A percentile compares a stretch with the other conserved stretches of the same genome.
These are phyloP conservation scores for Gastrolobium bilobum DNA, from an alignment of 306 rosid genomes.

Conservation along the genomic window DNA sequence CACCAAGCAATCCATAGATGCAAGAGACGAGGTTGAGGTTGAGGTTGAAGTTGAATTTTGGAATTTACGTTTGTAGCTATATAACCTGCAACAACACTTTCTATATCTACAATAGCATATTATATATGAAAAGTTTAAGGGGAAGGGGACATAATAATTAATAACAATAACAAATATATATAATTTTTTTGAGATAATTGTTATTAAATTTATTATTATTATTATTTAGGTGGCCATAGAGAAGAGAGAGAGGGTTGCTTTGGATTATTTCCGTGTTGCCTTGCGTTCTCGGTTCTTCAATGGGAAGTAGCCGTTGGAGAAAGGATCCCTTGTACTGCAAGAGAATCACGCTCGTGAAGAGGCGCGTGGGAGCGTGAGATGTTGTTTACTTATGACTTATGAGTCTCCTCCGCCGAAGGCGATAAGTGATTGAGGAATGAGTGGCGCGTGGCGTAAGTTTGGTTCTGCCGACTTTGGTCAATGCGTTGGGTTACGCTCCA, in stretches of 20 bases:
- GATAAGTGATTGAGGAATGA: background rate
- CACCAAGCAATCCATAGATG: conserved; percentile 79
- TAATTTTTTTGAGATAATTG: background rate
- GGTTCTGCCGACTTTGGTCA: conserved; percentile 8
- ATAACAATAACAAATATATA: background rate
- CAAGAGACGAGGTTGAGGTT: conserved; percentile 14
- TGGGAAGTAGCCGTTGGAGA: conserved; percentile 55
- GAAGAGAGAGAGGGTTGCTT: conserved; percentile 46
- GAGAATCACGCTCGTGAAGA: conserved; percentile 17
- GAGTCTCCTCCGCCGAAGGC: background rate
- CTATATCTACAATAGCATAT: background rate
- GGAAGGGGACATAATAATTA: background rate
- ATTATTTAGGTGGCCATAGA: conserved; percentile 35
- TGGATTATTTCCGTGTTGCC: conserved; percentile 24
- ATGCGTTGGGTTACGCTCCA: conserved; percentile 15
- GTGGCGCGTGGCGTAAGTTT: conserved; percentile 19
- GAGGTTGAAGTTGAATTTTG: background rate
- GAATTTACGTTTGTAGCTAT: background rate
- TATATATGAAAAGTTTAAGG: background rate
- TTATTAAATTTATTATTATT: conserved; percentile 3
- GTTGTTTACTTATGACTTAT: no score
- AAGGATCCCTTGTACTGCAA: conserved; percentile 42
- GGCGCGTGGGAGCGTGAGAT: conserved; percentile 31
- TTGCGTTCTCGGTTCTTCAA: background rate
- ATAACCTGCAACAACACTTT: background rate